Conservation (phyloP, 495 filamentous ascomycete species). For the Neurospora sp. region DNA sequence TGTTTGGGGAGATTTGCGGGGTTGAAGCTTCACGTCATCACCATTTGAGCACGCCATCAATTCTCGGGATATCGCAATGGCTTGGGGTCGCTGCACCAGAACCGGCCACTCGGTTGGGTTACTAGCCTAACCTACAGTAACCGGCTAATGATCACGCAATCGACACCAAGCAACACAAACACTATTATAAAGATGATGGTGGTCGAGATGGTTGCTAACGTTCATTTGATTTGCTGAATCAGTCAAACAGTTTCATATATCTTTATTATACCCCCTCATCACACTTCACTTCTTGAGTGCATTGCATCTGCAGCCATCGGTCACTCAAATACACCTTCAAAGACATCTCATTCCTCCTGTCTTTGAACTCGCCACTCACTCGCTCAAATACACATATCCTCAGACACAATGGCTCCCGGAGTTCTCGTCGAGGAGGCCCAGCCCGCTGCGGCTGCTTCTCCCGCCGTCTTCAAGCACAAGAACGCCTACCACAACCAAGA, state of each 20-base stretch:
- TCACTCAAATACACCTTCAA: neutral
- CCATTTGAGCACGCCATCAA: neutral
- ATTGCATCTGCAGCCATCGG: neutral
- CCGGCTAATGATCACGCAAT: neutral
- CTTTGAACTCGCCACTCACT: neutral
- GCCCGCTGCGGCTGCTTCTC: neutral
- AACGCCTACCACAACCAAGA: conserved; percentile 12
- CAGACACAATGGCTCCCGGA: conserved; percentile 23
- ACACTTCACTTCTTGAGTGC: neutral
- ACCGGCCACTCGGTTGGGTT: neutral
- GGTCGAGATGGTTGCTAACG: neutral
- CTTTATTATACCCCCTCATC: neutral
- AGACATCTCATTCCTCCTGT: neutral
- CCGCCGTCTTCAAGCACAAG: neutral
- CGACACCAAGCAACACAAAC: neutral
- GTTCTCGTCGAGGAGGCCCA: conserved; percentile 19
- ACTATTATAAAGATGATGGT: neutral
- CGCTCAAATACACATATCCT: neutral
- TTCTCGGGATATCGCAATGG: neutral
- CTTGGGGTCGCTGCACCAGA: neutral
- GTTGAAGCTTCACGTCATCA: neutral
- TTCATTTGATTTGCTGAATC: neutral
- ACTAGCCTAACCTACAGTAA: too few species aligned
- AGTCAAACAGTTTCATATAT: neutral
- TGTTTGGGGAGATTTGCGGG: neutral